phyloP scores from a whole-genome alignment of 2,329 filamentous ascomycete species.

The Lasiodiplodia hormozganensis region DNA sequence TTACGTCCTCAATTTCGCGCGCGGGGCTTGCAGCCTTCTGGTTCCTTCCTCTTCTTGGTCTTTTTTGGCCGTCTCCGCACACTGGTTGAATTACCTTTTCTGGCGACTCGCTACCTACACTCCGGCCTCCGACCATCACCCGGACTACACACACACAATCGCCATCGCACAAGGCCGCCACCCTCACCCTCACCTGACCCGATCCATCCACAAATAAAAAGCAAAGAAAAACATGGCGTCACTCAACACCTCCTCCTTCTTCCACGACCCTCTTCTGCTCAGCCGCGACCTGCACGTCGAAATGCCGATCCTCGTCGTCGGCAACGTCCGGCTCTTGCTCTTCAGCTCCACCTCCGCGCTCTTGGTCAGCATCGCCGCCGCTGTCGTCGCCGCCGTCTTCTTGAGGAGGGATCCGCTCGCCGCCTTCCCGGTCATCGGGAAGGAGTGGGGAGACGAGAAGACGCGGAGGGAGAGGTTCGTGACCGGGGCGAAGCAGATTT shows the following conservation, averaged over 20 bases:
- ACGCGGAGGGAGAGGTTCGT: slow-evolving; percentile 36
- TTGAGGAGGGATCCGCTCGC: not conserved
- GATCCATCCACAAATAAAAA: not conserved
- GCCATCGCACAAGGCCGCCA: no score
- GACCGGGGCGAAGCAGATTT: slow-evolving; percentile 37
- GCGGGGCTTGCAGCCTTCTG: no score
- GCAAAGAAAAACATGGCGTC: not conserved
- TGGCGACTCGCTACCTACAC: not conserved
- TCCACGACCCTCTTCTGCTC: not conserved
- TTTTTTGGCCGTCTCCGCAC: no score
- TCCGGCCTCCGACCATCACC: no score
- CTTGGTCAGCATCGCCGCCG: not conserved
- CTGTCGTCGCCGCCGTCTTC: not conserved
- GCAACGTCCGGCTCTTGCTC: not conserved
- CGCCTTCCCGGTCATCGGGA: not conserved
- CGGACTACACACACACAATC: no score
- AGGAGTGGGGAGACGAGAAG: not conserved
- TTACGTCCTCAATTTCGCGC: not conserved
- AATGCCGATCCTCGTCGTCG: not conserved
- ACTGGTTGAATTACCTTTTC: no score
- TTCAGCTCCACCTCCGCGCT: not conserved
- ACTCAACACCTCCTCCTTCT: not conserved
- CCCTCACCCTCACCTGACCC: no score
- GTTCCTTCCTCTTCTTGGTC: not conserved
- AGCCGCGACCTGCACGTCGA: not conserved